phyloP scores from a whole-genome alignment of 148 eudicot species.

The Fallopia convolvulus region DNA sequence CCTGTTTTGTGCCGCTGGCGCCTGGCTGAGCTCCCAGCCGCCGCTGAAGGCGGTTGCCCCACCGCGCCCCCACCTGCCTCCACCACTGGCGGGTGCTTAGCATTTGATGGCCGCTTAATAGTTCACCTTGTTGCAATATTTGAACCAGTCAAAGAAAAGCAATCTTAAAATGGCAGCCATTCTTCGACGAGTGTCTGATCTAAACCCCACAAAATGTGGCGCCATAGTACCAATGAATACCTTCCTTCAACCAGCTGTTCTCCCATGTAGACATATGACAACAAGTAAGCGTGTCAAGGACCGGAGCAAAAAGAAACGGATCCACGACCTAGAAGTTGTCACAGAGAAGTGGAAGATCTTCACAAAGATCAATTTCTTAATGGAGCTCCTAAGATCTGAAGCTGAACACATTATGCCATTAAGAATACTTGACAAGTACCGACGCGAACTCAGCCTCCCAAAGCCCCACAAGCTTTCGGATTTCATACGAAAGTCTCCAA shows the following conservation, averaged over 20 bases:
- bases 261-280: constrained; percentile 43
- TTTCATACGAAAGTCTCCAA: constrained; percentile 67
- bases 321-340: constrained; percentile 66
- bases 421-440: constrained; percentile 43
- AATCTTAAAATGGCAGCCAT: constrained; percentile 8
- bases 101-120: too few relatives aligned
- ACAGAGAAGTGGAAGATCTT: constrained; percentile 70
- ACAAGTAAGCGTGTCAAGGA: constrained; percentile 71
- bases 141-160: background rate
- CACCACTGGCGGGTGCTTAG: too few relatives aligned
- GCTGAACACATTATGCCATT: constrained; percentile 63
- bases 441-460: constrained; percentile 69
- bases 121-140: too few relatives aligned
- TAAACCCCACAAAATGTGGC: background rate
- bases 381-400: constrained; percentile 62
- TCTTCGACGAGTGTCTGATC: background rate
- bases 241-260: background rate
- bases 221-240: background rate
- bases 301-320: constrained; percentile 66
- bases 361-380: constrained; percentile 55
- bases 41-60: too few relatives aligned
- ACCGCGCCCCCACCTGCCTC: too few relatives aligned
- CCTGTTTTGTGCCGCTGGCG: too few relatives aligned
- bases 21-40: too few relatives aligned
- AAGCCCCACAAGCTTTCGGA: constrained; percentile 77